phyloP scores from a whole-genome alignment of 1,139 yeast genomes.

The Yarrowia galli region DNA sequence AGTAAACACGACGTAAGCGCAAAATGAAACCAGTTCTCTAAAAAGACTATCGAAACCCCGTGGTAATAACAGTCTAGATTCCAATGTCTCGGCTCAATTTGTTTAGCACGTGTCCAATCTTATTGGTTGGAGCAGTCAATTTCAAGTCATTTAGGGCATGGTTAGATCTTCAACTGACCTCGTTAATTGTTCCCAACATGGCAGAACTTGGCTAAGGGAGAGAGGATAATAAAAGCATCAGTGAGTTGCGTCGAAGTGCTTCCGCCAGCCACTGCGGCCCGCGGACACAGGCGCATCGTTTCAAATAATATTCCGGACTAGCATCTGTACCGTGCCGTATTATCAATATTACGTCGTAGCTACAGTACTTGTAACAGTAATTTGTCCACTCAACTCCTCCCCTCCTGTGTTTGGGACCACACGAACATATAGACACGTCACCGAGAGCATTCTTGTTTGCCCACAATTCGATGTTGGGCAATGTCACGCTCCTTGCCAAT shows the following conservation, averaged over 20 bases:
- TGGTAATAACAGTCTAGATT: background rate
- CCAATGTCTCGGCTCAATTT: background rate
- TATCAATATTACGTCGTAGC: background rate
- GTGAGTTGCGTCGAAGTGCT: background rate
- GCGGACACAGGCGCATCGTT: background rate
- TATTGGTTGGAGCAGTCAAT: background rate
- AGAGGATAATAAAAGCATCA: background rate
- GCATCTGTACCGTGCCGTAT: background rate
- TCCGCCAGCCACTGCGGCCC: background rate
- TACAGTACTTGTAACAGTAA: no score
- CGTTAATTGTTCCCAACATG: background rate
- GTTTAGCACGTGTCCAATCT: conserved; percentile 7
- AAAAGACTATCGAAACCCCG: background rate
- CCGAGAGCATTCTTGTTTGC: background rate
- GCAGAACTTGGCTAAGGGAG: background rate
- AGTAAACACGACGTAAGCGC: background rate
- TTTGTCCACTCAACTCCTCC: no score
- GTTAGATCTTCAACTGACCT: background rate
- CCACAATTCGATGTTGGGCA: background rate
- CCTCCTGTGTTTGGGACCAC: background rate
- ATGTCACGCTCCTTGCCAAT: background rate
- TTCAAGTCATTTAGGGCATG: background rate
- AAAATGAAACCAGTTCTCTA: background rate
- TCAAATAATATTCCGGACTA: background rate
- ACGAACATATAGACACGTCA: background rate